Evolutionary conservation across 345 rosid genomes (phyloP), one percentile per base, ranked within the genome.

Genomic region (Sonneratia alba): DNA sequence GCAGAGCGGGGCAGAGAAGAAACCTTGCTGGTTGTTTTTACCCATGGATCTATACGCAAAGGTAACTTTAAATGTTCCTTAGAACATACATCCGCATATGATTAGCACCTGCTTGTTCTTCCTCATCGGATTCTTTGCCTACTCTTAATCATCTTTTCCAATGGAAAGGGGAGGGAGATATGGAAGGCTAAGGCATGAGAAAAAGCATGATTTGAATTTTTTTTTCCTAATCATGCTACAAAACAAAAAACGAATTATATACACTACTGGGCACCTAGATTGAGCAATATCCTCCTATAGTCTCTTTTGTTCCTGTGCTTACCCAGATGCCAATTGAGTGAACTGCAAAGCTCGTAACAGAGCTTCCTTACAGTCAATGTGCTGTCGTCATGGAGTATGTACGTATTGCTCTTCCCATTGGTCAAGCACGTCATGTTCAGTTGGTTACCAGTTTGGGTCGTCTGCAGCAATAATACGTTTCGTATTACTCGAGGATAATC

Each of bases 341-440:
- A 92, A 69, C 85, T 73, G 83, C 96, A 94, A 5, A 91, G 81
- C 67, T 82, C 69, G 24, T 83, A 70, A 78, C 96, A 91, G 67
- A 94, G 73, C 71, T 76, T 77, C 73, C 83, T 79, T 71, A 88
- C 49, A 69, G 74, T 71, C 4, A 77, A 74, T 27, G 67, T 21
- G 45, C 37, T 70, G 36, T 77, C 75, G 1, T 36, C 74, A 0
- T 78, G 21, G 69, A 85, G 36, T 18, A 71, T 13, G 73, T 80
- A 88, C 53, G 71, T 66, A 19, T 76, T 59, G 75, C 77, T 87
- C 76, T 72, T 87, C 61, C 96, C 87, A 0, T 75, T 81, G 49
- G 79, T 78, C 7, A 77, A 36, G 84, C 98, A 94, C 15, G 94
- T 88, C 86, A 91, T 55, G 80, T 88, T 85, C 73, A 87, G 71